A percentile compares a stretch with the other conserved stretches of the same genome.
Conservation (phyloP, 805 yeast genomes). For the Tetrapisispora pingtungensis region DNA sequence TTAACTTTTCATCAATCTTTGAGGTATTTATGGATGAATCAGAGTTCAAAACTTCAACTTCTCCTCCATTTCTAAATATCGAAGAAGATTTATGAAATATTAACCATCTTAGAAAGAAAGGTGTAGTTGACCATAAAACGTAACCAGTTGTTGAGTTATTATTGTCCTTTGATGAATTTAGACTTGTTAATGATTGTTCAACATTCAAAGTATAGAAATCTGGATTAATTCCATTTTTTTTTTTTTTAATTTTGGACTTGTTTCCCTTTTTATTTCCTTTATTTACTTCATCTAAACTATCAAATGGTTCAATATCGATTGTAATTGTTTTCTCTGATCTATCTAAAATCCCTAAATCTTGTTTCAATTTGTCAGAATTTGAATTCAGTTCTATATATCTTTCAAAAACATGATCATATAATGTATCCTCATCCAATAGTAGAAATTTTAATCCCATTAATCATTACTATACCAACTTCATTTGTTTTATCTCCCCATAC, state of each 20-base stretch:
- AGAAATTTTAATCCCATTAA: not conserved
- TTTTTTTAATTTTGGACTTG: not conserved
- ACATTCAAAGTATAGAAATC: slow-evolving; percentile 14
- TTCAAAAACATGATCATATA: slow-evolving; percentile 27
- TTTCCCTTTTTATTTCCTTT: not conserved
- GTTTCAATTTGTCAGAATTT: slow-evolving; percentile 14
- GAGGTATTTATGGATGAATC: not conserved
- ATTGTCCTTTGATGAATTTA: slow-evolving; percentile 23
- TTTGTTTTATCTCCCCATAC: too few relatives aligned
- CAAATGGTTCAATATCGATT: slow-evolving; percentile 20
- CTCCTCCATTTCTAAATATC: slow-evolving; percentile 13
- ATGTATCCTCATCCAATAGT: slow-evolving; percentile 10
- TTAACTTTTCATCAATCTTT: not conserved
- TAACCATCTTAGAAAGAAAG: slow-evolving; percentile 27
- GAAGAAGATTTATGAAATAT: slow-evolving; percentile 17
- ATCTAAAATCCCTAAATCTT: slow-evolving; percentile 27
- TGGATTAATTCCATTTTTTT: not conserved
- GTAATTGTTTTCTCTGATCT: slow-evolving; percentile 6
- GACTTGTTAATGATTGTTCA: slow-evolving; percentile 23
- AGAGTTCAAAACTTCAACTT: slow-evolving; percentile 2
- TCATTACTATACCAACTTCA: not conserved
- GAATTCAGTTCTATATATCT: slow-evolving; percentile 20
- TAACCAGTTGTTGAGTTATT: slow-evolving; percentile 31
- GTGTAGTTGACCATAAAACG: slow-evolving; percentile 29
- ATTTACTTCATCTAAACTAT: not conserved